These are phyloP conservation scores for Termitomyces sp. DNA, from an alignment of 768 basidiomycete species.

Conservation along the genomic window DNA sequence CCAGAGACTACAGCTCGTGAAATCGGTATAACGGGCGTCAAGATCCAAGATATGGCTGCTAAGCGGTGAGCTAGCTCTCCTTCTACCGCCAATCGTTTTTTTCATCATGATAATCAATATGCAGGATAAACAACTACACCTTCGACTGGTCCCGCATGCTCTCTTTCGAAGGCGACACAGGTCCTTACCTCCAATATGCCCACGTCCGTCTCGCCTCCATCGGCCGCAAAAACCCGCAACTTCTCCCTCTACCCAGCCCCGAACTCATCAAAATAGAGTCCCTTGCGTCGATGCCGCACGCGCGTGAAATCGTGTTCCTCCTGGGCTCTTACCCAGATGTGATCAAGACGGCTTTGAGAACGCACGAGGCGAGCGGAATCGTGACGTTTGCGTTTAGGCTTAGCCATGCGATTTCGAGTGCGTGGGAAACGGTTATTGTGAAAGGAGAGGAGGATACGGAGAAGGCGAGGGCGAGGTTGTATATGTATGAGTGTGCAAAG, in stretches of 20 bases:
- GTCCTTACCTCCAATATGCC: conserved; percentile 94
- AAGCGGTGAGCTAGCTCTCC: conserved; percentile 58
- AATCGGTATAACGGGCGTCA: conserved; percentile 92
- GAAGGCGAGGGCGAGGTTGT: conserved; percentile 82
- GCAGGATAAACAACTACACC: conserved; percentile 91
- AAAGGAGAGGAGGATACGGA: conserved; percentile 75
- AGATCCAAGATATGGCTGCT: conserved; percentile 97
- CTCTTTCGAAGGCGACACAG: conserved; percentile 94
- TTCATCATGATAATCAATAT: background rate
- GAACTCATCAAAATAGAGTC: conserved; percentile 63
- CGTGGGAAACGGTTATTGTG: conserved; percentile 90
- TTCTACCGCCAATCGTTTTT: conserved; percentile 1
- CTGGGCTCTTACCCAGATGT: conserved; percentile 90
- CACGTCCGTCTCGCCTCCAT: conserved; percentile 92
- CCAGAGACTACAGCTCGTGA: conserved; percentile 76
- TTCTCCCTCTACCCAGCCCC: conserved; percentile 70
- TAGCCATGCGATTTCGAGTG: conserved; percentile 83
- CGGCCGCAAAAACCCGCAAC: conserved; percentile 86
- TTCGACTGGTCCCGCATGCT: conserved; percentile 95
- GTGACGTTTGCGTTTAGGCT: conserved; percentile 89
- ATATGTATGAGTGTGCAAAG: conserved; percentile 83
- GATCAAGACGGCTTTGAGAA: conserved; percentile 79
- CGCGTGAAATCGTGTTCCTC: conserved; percentile 83
- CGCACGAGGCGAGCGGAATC: conserved; percentile 85
- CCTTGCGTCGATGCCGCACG: conserved; percentile 67